Conservation (phyloP, 129 eudicot genomes). For the Centrapalus pauciflorus region DNA sequence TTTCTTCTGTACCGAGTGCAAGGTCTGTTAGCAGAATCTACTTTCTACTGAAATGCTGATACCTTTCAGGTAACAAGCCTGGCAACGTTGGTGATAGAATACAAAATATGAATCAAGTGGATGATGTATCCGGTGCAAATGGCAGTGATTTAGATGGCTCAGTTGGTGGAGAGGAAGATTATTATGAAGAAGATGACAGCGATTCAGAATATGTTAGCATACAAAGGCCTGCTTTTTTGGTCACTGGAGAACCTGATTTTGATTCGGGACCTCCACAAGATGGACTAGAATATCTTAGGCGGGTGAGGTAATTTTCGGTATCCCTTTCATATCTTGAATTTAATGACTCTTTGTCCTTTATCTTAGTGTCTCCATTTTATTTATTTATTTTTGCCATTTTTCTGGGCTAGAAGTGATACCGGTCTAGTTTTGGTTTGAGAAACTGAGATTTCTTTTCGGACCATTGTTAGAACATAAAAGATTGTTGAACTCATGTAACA, state of each 20-base stretch:
- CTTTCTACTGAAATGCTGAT: neutral
- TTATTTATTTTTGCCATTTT: neutral
- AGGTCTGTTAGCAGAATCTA: constrained; percentile 4
- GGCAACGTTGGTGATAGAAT: constrained; percentile 18
- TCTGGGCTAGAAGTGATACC: too few species aligned
- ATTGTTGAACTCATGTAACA: too few species aligned
- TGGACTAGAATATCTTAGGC: constrained; percentile 94
- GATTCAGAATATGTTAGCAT: constrained; percentile 73
- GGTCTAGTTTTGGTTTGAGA: too few species aligned
- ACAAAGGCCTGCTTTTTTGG: constrained; percentile 74
- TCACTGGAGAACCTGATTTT: constrained; percentile 92
- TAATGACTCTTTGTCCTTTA: neutral
- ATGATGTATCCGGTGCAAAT: constrained; percentile 17
- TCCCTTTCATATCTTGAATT: neutral
- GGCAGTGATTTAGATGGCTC: constrained; percentile 26
- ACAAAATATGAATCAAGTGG: constrained; percentile 11
- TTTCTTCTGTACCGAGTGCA: constrained; percentile 4
- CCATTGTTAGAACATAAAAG: too few species aligned
- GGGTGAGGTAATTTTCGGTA: constrained; percentile 63
- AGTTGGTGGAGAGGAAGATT: constrained; percentile 44
- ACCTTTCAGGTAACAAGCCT: constrained; percentile 47
- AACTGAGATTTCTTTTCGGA: too few species aligned
- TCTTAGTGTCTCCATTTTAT: neutral
- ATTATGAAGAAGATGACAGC: constrained; percentile 55
- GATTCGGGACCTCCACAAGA: constrained; percentile 97